Base-by-base conservation (phyloP, 208 protist species). In the Trypanosoma rangeli region DNA sequence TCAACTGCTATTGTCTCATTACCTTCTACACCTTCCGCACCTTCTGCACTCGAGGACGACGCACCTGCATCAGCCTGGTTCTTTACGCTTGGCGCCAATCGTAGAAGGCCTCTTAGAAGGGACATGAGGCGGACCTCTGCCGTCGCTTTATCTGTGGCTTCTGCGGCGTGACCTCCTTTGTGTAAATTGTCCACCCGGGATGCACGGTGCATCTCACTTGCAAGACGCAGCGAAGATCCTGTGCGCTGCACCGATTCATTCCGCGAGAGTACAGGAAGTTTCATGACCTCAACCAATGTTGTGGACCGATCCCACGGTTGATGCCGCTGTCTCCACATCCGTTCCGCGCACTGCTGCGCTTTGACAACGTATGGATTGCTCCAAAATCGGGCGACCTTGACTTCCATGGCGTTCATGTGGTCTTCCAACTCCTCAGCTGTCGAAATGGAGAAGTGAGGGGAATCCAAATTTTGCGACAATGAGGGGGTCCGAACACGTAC, bases 361-460 rank as follows among this genome's bases (percentile, higher is more conserved):
- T 93, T 93, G 15, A 67, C 70, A 7, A 88, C 74, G 61, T 94
- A 92, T 22, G 89, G 89, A 68, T 94, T 94, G 42, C 79, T 80
- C 89, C 89, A 94, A 49, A 80, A 82, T 50, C 61, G 58, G 1
- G 89, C 78, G n/a, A 92, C 77, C 44, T 79, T 73, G 22, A 78
- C 53, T 67, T 94, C 89, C 71, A 90, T 79, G 5, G 62, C 72
- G 5, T 85, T 76, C 71, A 83, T 61, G n/a, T 55, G 50, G 20
- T 13, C 18, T 1, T 39, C 24, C 1, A 54, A 26, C 13, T 74
- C 70, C 9, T 59, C 54, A 10, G 1, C 0, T 1, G 62, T 22
- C 1, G 52, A 53, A 35, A 62, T 20, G 16, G 71, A 52, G 26
- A 65, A 48, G 16, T 54, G 55, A 5, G 53, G 20, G 46, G 46